Evolutionary conservation across 768 basidiomycete genomes (phyloP), one percentile per base, ranked within the genome.

Genomic region (Coprinellus aureogranulatus): DNA sequence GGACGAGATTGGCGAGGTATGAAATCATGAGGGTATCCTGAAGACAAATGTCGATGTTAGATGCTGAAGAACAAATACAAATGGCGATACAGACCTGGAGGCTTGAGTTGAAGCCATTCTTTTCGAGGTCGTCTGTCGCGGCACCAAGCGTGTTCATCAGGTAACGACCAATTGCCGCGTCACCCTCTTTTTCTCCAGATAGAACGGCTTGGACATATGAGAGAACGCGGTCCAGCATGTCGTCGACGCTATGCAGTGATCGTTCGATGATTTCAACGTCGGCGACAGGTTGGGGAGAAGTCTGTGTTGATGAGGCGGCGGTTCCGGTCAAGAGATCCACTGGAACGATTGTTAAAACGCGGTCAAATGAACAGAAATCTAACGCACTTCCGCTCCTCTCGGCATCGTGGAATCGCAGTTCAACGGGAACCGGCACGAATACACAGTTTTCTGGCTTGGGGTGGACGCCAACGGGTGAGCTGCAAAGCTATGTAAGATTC

Each of bases 391-490:
- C 92, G 60, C 90, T 88, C 59, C 88, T 85, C 69, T 98, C 95
- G 30, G 87, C 81, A 45, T 90, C 86, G 63, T 88, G 85, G 73
- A 91, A 91, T 64, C 84, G 84, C 56, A 98, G 78, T 60, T 90
- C 85, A 59, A 91, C 88, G n/a, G 92, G 90, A 52, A 98, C 85
- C 34, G 96, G 95, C 27, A 91, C 80, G 72, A 98, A 98, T 28
- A 95, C 91, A 64, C 91, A 92, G 73, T 97, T 96, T 76, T 98
- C 95, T 44, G 92, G 85, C 75, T 93, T 95, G 34, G 90, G 91
- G 69, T 79, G 83, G 25, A 94, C 84, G 11, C 95, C 94, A 16
- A 98, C 85, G 3, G 93, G 92, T 53, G 93, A 89, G 67, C 92
- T 93, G 63, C 20, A 59, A 14, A 58, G n/a, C 55, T 57, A 57